Evolutionary conservation across 1,284 basidiomycete species (phyloP), one percentile per base, ranked within the genome.

Genomic region (Rugosomyces carneus): DNA sequence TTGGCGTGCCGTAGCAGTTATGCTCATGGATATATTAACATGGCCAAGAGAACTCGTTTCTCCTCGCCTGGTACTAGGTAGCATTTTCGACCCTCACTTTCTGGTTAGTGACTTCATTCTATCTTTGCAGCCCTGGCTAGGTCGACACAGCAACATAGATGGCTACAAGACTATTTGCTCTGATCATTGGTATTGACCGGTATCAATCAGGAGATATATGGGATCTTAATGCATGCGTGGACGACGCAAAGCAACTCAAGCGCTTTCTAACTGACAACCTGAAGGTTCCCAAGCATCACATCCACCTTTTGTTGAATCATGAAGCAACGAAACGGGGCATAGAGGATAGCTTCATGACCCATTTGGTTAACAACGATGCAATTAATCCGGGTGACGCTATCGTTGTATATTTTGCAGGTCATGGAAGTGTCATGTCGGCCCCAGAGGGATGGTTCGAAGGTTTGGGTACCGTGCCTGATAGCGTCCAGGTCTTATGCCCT

Each of bases 321-420:
- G 67, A 77, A 36, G 82, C 81, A 0, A 78, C 81, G 3, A 78
- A 80, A 54, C 63, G 66, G 29, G 66, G 66, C 47, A 81, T 85
- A 36, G 78, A 83, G 55, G 69, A 77, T 52, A 64, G 59, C 1
- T 78, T 85, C 56, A 73, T 73, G 66, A 63, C 63, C 3, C 80
- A 84, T 53, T 68, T 85, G 31, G 63, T 78, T 51, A 74, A 76
- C 56, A 83, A 85, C 54, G 63, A 72, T 9, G 62, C 61, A 20
- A 80, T 85, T 42, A 70, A 76, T 31, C 62, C 60, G 21, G 81
- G 75, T 13, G 81, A 85, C 48, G 76, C 81, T 24, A 71, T 85
- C 35, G 54, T 85, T 49, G 60, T 85, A 44, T 85, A 81, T 55
- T 85, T 81, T 54, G 79, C 83, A 27, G 81, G 82, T 15, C 81